Percentiles rank a stretch among this genome's conserved stretches.
These are phyloP conservation scores for Phytopythium vexans DNA, from an alignment of 352 stramenopile species.

Conservation along the genomic window DNA sequence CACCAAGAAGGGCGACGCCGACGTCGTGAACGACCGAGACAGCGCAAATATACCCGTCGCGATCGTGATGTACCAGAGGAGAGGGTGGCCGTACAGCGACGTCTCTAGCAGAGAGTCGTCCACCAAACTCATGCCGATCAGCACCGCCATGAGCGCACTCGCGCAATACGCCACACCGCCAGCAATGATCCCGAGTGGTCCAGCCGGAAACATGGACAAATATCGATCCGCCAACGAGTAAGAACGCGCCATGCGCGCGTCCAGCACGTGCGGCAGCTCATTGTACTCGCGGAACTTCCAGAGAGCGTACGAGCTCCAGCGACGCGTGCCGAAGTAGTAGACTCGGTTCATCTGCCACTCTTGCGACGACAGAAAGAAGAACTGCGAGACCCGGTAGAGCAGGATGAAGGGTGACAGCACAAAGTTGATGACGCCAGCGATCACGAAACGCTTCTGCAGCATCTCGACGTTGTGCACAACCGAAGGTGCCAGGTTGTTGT, in stretches of 20 bases:
- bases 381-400: conserved; percentile 96
- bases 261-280: conserved; percentile 96
- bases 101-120: conserved; percentile 96
- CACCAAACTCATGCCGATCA: conserved; percentile 91
- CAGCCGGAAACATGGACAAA: conserved; percentile 92
- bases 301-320: conserved; percentile 89
- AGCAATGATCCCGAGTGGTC: conserved; percentile 88
- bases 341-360: conserved; percentile 91
- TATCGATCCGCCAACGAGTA: conserved; percentile 93
- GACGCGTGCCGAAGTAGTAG: conserved; percentile 93
- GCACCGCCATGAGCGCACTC: conserved; percentile 93
- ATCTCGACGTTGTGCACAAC: conserved; percentile 90
- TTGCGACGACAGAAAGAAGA: conserved; percentile 96
- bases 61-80: conserved; percentile 97
- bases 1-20: conserved; percentile 62
- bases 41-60: conserved; percentile 80
- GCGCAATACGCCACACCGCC: conserved; percentile 93
- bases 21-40: conserved; percentile 73
- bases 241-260: conserved; percentile 90
- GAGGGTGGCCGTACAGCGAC: conserved; percentile 90
- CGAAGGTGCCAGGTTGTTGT: conserved; percentile 77
- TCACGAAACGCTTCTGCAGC: conserved; percentile 92
- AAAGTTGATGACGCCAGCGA: conserved; percentile 93
- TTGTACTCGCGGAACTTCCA: conserved; percentile 98
- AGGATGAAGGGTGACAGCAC: conserved; percentile 97